A percentile compares a stretch with the other conserved stretches of the same genome.
Conservation (phyloP, 768 basidiomycete genomes). For the Hortiboletus campestris region DNA sequence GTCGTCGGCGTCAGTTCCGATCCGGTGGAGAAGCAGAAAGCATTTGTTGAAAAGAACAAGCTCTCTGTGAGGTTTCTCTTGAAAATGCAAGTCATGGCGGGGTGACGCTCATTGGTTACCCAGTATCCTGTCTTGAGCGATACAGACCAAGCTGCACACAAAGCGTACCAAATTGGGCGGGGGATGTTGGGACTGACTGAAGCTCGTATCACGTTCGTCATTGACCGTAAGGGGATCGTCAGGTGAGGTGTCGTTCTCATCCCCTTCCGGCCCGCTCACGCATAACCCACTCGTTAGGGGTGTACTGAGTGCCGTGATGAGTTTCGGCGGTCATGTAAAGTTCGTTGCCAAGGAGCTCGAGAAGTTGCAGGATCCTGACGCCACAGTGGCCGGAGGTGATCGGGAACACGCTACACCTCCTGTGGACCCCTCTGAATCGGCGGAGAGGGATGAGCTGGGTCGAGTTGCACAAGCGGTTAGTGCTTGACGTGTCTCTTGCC, state of each 20-base stretch:
- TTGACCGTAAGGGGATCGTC: slow-evolving; percentile 69
- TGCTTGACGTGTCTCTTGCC: slow-evolving; percentile 9
- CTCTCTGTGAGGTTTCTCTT: slow-evolving; percentile 49
- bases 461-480: slow-evolving; percentile 19
- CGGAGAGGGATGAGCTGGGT: slow-evolving; percentile 19
- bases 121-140: slow-evolving; percentile 84
- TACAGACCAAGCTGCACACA: slow-evolving; percentile 54
- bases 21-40: slow-evolving; percentile 67
- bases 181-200: slow-evolving; percentile 64
- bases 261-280: slow-evolving; percentile 1
- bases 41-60: slow-evolving; percentile 69
- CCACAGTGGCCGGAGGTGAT: background rate
- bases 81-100: background rate
- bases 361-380: slow-evolving; percentile 34
- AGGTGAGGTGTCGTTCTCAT: slow-evolving; percentile 38
- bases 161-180: slow-evolving; percentile 64
- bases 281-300: slow-evolving; percentile 39
- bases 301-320: slow-evolving; percentile 56
- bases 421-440: slow-evolving; percentile 5
- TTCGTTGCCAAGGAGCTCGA: slow-evolving; percentile 71
- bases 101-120: background rate
- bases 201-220: slow-evolving; percentile 71
- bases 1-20: slow-evolving; percentile 78
- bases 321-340: slow-evolving; percentile 63
- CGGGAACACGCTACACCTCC: background rate